phyloP scores from a whole-genome alignment of 2,329 filamentous ascomycete species.

The Monilinia laxa region DNA sequence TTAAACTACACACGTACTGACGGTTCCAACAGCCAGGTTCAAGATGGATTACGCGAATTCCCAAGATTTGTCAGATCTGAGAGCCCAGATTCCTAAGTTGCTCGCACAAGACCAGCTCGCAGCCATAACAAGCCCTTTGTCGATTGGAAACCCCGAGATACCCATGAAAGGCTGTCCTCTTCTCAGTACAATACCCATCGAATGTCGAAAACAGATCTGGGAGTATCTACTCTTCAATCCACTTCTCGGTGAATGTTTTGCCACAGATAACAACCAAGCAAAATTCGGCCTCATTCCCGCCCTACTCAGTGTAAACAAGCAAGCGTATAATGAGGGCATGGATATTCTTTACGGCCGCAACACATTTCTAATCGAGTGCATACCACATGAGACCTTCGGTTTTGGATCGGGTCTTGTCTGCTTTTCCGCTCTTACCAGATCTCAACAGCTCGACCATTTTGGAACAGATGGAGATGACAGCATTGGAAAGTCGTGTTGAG shows the following conservation, averaged over 20 bases:
- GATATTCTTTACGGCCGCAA: neutral
- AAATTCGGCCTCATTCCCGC: neutral
- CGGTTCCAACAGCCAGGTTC: no score
- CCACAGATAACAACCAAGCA: neutral
- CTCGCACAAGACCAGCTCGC: neutral
- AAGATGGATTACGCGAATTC: no score
- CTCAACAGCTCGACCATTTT: neutral
- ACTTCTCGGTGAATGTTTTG: neutral
- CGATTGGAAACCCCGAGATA: neutral
- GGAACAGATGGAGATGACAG: rapidly evolving
- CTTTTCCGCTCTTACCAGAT: neutral
- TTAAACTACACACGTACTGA: no score
- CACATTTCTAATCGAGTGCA: neutral
- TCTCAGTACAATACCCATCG: neutral
- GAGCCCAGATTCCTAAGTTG: neutral
- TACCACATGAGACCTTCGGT: rapidly evolving
- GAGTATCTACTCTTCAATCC: neutral
- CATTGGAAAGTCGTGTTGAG: neutral
- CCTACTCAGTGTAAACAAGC: neutral
- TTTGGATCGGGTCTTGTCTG: no score
- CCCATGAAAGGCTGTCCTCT: neutral
- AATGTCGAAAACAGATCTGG: neutral
- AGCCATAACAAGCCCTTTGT: no score
- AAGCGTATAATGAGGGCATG: neutral
- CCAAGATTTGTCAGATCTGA: no score